phyloP scores from a whole-genome alignment of 1,284 basidiomycete species.

The Gymnopus androsaceus region DNA sequence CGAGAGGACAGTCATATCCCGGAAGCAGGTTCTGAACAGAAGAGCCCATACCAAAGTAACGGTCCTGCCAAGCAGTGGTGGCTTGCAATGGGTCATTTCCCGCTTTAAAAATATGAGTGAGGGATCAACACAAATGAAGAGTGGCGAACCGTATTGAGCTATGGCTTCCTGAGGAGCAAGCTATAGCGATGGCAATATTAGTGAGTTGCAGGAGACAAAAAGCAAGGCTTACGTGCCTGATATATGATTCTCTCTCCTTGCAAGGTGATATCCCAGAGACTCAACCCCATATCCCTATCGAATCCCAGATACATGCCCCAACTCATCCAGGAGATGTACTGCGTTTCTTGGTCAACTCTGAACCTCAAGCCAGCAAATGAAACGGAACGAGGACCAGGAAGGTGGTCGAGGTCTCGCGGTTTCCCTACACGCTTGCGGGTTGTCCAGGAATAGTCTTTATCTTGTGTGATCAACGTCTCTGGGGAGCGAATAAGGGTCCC shows the following conservation, averaged over 20 bases:
- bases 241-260: slow-evolving; percentile 64
- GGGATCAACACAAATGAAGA: not conserved
- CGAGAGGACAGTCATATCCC: slow-evolving; percentile 67
- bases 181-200: slow-evolving; percentile 27
- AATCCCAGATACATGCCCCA: slow-evolving; percentile 66
- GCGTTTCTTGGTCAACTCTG: slow-evolving; percentile 50
- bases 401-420: slow-evolving; percentile 57
- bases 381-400: slow-evolving; percentile 61
- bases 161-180: slow-evolving; percentile 61
- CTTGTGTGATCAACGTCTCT: slow-evolving; percentile 32
- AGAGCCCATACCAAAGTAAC: slow-evolving; percentile 66
- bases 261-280: slow-evolving; percentile 68
- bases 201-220: not conserved
- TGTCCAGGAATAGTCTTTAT: slow-evolving; percentile 43
- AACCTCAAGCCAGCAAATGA: slow-evolving; percentile 61
- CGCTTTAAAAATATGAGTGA: slow-evolving; percentile 32
- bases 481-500: slow-evolving; percentile 51
- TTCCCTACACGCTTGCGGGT: slow-evolving; percentile 43
- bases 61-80: slow-evolving; percentile 65
- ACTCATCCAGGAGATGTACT: slow-evolving; percentile 68
- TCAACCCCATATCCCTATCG: slow-evolving; percentile 66
- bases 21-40: slow-evolving; percentile 57
- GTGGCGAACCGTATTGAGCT: slow-evolving; percentile 58
- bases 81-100: slow-evolving; percentile 68
- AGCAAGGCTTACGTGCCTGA: slow-evolving; percentile 40